A percentile compares a stretch with the other conserved stretches of the same genome.
These are phyloP conservation scores for Solanum corneliomulleri DNA, from an alignment of 257 asterid genomes.

Conservation along the genomic window DNA sequence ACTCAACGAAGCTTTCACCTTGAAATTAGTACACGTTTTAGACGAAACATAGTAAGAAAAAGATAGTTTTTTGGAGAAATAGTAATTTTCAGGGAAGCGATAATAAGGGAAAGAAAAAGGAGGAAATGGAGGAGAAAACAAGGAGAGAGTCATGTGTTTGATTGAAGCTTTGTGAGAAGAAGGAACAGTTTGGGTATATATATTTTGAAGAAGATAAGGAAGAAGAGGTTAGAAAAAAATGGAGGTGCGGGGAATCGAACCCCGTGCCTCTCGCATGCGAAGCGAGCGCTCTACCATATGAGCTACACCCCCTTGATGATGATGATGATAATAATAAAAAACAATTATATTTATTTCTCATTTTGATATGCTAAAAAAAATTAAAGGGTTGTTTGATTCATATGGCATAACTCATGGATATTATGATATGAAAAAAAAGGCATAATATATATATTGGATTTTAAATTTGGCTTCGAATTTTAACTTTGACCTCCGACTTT, in stretches of 20 bases:
- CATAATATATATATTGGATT: too few species aligned
- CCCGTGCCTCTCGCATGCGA: slow-evolving; percentile 99
- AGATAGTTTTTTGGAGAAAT: not conserved
- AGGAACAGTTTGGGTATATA: not conserved
- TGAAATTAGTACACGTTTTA: not conserved
- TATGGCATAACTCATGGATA: too few species aligned
- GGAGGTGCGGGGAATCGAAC: slow-evolving; percentile 99
- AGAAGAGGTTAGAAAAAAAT: slow-evolving; percentile 32
- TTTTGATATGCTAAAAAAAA: too few species aligned
- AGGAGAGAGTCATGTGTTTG: slow-evolving; percentile 39
- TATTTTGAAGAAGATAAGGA: slow-evolving; percentile 28
- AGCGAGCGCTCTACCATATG: slow-evolving; percentile 99
- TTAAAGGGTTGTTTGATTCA: too few species aligned
- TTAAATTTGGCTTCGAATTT: too few species aligned
- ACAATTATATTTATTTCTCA: too few species aligned
- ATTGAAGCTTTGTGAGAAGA: not conserved
- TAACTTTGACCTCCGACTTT: too few species aligned
- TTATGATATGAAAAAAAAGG: too few species aligned
- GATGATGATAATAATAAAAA: too few species aligned
- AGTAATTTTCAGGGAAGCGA: slow-evolving; percentile 3
- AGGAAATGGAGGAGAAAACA: slow-evolving; percentile 31
- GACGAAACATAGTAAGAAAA: slow-evolving; percentile 1
- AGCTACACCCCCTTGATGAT: slow-evolving; percentile 76
- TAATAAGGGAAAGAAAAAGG: slow-evolving; percentile 1
- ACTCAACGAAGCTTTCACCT: slow-evolving; percentile 8